Conservation (phyloP, 257 asterid genomes). For the Leonotis leonurus region DNA sequence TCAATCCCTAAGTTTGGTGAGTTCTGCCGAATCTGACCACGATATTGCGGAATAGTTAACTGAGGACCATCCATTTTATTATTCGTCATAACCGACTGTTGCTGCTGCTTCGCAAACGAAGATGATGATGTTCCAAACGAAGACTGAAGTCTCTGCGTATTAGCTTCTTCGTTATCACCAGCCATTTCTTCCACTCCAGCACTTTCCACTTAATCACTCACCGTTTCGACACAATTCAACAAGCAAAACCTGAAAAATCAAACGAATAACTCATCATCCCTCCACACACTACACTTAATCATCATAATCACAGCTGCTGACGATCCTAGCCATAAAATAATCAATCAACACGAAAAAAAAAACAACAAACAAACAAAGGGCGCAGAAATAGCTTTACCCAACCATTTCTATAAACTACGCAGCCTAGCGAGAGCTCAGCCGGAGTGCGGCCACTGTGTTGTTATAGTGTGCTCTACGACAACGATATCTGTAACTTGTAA, state of each 20-base stretch:
- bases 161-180: constrained; percentile 55
- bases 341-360: too few species aligned
- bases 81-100: constrained; percentile 25
- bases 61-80: too few species aligned
- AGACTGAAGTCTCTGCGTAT: constrained; percentile 65
- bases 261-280: too few species aligned
- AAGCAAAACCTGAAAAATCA: constrained; percentile 17
- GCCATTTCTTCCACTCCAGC: constrained; percentile 43
- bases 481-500: too few species aligned
- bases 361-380: too few species aligned
- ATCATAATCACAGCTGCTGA: too few species aligned
- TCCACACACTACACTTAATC: constrained; percentile 8
- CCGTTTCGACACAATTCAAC: constrained; percentile 7
- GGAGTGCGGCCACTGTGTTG: too few species aligned
- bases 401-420: too few species aligned
- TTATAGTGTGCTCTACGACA: too few species aligned
- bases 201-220: background rate
- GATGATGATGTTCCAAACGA: constrained; percentile 74
- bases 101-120: constrained; percentile 39
- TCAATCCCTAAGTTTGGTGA: constrained; percentile 52
- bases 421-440: too few species aligned
- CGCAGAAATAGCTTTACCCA: too few species aligned
- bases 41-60: constrained; percentile 46
- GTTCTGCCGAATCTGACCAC: constrained; percentile 54
- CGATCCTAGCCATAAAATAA: too few species aligned